These are phyloP conservation scores for Hansenula sp. DNA, from an alignment of 1,139 yeast species.

Conservation along the genomic window DNA sequence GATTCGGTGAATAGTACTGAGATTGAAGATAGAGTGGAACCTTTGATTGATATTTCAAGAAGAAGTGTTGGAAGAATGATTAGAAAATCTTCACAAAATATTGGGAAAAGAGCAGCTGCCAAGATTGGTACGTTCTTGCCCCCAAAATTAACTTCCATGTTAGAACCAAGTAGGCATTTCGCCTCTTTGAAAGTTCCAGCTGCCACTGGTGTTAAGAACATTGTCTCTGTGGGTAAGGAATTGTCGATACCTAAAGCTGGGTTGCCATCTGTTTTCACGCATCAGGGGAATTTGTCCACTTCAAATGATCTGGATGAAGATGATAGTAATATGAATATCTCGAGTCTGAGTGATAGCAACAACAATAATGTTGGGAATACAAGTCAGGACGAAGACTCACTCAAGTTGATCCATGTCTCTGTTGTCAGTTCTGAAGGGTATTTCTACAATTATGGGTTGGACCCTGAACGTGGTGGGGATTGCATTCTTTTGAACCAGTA, in stretches of 20 bases:
- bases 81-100: constrained; percentile 47
- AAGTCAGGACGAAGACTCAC: constrained; percentile 37
- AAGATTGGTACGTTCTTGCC: constrained; percentile 88
- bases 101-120: constrained; percentile 75
- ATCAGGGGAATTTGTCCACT: constrained; percentile 3
- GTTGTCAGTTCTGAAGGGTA: constrained; percentile 88
- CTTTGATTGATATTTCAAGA: constrained; percentile 66
- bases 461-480: constrained; percentile 91
- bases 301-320: constrained; percentile 2
- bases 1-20: constrained; percentile 33
- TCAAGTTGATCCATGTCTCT: constrained; percentile 58
- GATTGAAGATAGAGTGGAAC: constrained; percentile 41
- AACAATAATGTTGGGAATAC: constrained; percentile 5
- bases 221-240: constrained; percentile 52
- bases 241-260: constrained; percentile 25
- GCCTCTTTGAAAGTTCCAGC: constrained; percentile 86
- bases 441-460: constrained; percentile 81
- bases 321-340: constrained; percentile 1
- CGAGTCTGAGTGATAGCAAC: constrained; percentile 3
- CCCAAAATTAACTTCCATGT: constrained; percentile 74
- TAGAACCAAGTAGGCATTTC: constrained; percentile 92
- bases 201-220: constrained; percentile 55
- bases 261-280: constrained; percentile 17
- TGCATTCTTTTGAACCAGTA: constrained; percentile 77
- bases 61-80: constrained; percentile 70